phyloP scores from a whole-genome alignment of 331 rosid species.

The Spiraea crenata region DNA sequence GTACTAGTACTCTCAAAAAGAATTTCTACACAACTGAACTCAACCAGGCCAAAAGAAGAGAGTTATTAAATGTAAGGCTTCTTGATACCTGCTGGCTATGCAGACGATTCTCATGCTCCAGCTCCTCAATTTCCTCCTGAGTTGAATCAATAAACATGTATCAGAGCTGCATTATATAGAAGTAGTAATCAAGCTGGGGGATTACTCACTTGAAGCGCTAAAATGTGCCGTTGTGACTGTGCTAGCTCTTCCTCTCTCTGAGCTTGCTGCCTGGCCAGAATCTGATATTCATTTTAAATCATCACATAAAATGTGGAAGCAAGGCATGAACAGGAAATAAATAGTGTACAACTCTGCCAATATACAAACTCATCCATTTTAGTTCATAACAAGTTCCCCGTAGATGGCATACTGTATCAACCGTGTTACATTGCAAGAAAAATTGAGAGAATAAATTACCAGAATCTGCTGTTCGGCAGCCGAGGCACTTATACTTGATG shows the following conservation, averaged over 20 bases:
- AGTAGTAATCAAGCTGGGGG: constrained; percentile 11
- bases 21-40: background rate
- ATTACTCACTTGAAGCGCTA: constrained; percentile 89
- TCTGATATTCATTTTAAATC: constrained; percentile 45
- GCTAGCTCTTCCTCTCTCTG: constrained; percentile 96
- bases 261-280: constrained; percentile 98
- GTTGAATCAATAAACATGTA: constrained; percentile 21
- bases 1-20: background rate
- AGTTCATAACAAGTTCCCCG: background rate
- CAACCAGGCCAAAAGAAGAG: background rate
- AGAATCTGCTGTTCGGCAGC: constrained; percentile 92
- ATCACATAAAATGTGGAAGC: constrained; percentile 19
- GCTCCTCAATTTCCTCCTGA: constrained; percentile 97
- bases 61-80: constrained; percentile 1
- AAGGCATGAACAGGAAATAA: constrained; percentile 18
- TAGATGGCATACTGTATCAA: background rate
- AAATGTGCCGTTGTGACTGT: constrained; percentile 92
- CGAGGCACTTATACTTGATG: constrained; percentile 52
- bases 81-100: constrained; percentile 84
- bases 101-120: constrained; percentile 93
- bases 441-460: constrained; percentile 43
- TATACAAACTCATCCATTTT: background rate
- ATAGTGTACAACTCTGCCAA: background rate
- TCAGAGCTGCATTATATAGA: constrained; percentile 29
- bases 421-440: background rate